These are phyloP conservation scores for Solanum pimpinellifolium DNA, from an alignment of 257 asterid species.

Conservation along the genomic window DNA sequence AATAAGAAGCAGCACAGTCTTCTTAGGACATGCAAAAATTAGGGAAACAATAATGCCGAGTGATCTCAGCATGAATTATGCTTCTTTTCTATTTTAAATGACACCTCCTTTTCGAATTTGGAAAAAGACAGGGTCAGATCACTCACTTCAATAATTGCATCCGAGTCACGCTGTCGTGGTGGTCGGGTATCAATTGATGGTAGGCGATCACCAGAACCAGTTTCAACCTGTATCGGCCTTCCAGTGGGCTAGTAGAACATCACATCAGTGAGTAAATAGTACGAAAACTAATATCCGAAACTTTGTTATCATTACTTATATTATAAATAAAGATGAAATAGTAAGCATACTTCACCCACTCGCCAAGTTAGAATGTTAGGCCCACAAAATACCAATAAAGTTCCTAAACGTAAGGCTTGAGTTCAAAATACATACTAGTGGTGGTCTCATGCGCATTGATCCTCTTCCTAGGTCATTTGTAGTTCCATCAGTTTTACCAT, in stretches of 20 bases:
- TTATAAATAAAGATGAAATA: not conserved
- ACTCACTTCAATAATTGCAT: slow-evolving; percentile 74
- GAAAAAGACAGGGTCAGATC: not conserved
- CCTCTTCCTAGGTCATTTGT: slow-evolving; percentile 45
- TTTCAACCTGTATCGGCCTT: slow-evolving; percentile 93
- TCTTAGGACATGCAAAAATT: not conserved
- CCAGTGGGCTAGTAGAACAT: slow-evolving; percentile 57
- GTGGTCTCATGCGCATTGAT: slow-evolving; percentile 39
- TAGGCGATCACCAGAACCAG: slow-evolving; percentile 71
- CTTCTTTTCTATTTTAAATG: not conserved
- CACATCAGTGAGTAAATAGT: not conserved
- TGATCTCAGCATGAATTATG: not conserved
- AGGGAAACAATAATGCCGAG: not conserved
- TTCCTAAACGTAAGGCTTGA: not conserved
- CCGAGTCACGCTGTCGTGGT: slow-evolving; percentile 69
- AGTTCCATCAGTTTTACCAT: slow-evolving; percentile 45
- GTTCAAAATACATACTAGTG: slow-evolving; percentile 34
- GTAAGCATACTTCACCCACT: not conserved
- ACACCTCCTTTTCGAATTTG: not conserved
- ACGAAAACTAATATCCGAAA: not conserved
- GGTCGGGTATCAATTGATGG: slow-evolving; percentile 91
- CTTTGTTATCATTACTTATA: not conserved
- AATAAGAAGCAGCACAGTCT: not conserved
- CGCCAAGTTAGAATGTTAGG: not conserved
- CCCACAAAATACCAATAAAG: not conserved